Conservation (phyloP, 768 basidiomycete species). For the Serpula lacrymans region DNA sequence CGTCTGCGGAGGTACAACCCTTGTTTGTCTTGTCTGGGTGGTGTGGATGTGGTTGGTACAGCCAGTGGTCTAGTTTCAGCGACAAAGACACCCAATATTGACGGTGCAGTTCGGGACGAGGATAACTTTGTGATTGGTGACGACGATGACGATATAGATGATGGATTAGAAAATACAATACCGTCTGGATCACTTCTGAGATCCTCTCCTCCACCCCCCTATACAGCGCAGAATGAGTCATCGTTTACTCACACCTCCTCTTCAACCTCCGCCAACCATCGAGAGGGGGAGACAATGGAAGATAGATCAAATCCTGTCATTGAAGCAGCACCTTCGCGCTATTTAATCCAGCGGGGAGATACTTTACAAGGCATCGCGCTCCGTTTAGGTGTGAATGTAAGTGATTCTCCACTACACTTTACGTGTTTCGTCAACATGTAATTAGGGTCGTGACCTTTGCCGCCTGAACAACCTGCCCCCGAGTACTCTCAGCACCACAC, state of each 20-base stretch:
- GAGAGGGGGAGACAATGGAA: neutral
- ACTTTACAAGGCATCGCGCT: constrained; percentile 65
- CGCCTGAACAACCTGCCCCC: constrained; percentile 62
- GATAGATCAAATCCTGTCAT: no score
- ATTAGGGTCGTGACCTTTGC: constrained; percentile 59
- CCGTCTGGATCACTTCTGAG: neutral
- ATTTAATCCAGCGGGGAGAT: constrained; percentile 54
- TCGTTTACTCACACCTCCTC: neutral
- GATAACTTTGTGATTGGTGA: constrained; percentile 63
- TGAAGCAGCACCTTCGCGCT: constrained; percentile 30
- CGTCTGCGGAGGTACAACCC: constrained; percentile 68
- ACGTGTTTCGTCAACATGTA: no score
- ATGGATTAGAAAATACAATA: constrained; percentile 1
- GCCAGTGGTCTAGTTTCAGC: constrained; percentile 12
- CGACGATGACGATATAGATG: constrained; percentile 32
- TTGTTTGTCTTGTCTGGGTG: constrained; percentile 65
- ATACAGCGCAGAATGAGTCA: neutral
- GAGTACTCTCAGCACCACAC: constrained; percentile 64
- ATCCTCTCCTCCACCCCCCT: constrained; percentile 2
- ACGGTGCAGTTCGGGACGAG: constrained; percentile 56
- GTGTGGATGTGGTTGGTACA: constrained; percentile 38
- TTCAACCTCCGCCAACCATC: constrained; percentile 1
- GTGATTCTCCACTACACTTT: constrained; percentile 20
- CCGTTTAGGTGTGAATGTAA: constrained; percentile 57
- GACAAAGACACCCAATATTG: constrained; percentile 33